Conservation (phyloP, 1,284 basidiomycete species). For the Termitomyces sp. region DNA sequence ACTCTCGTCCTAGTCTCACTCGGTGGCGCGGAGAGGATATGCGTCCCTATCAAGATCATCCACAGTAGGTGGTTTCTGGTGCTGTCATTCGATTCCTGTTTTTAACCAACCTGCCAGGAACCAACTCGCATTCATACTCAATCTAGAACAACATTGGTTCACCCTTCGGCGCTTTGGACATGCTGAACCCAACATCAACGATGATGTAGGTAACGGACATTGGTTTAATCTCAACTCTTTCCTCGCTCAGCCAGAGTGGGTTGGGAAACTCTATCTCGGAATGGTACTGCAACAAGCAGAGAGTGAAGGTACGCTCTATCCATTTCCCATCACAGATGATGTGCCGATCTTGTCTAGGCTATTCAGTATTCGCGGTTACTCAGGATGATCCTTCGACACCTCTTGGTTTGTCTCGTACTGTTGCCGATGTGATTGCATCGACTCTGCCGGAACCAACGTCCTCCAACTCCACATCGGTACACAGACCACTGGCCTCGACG, state of each 20-base stretch:
- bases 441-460: constrained; percentile 49
- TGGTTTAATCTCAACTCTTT: constrained; percentile 95
- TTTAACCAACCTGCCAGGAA: constrained; percentile 39
- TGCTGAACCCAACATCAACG: constrained; percentile 33
- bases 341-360: constrained; percentile 46
- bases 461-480: constrained; percentile 13
- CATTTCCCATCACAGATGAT: neutral
- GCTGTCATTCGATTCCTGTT: neutral
- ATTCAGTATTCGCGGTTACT: constrained; percentile 82
- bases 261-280: constrained; percentile 77
- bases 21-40: constrained; percentile 86
- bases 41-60: constrained; percentile 67
- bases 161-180: constrained; percentile 79
- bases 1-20: constrained; percentile 44
- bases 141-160: constrained; percentile 87
- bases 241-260: constrained; percentile 70
- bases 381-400: constrained; percentile 43
- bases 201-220: constrained; percentile 51
- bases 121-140: constrained; percentile 86
- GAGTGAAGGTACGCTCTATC: constrained; percentile 52
- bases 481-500: constrained; percentile 2
- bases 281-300: constrained; percentile 89
- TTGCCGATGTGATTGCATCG: constrained; percentile 62
- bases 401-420: constrained; percentile 52
- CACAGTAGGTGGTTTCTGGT: constrained; percentile 57